These are phyloP conservation scores for Bonia amplexicaulis DNA, from an alignment of 176 grass and related monocot species.

Conservation along the genomic window DNA sequence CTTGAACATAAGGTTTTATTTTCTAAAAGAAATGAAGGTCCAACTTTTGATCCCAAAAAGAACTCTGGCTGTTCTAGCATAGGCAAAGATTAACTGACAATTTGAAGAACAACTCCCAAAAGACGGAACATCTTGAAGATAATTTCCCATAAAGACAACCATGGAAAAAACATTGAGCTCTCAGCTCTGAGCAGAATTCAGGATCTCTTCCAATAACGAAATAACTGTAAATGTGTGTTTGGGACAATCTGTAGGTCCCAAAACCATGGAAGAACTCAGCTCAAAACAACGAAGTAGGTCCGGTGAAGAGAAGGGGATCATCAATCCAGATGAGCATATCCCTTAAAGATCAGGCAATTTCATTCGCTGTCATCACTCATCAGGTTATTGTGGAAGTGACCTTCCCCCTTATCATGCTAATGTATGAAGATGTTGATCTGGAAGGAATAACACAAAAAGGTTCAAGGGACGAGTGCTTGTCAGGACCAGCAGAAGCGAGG, in stretches of 20 bases:
- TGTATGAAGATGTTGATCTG: slow-evolving; percentile 8
- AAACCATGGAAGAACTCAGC: background rate
- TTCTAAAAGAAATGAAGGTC: background rate
- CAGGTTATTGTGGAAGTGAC: background rate
- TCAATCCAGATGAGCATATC: background rate
- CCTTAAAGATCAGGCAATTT: background rate
- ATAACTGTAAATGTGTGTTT: background rate
- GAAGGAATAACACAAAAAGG: background rate
- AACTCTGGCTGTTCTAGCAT: background rate
- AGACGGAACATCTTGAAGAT: background rate
- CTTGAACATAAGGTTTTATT: background rate
- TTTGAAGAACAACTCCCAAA: background rate
- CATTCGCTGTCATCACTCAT: slow-evolving; percentile 3
- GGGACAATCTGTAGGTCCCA: background rate
- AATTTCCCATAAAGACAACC: background rate
- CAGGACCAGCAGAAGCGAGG: background rate
- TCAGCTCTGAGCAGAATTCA: background rate
- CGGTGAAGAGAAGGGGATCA: background rate
- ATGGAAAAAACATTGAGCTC: background rate
- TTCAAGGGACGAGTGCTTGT: background rate
- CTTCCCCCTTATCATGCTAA: background rate
- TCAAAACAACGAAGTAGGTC: background rate
- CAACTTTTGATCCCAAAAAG: background rate
- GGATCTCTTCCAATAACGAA: background rate
- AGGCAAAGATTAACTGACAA: background rate